Evolutionary conservation across 2,329 filamentous ascomycete species (phyloP), one percentile per base, ranked within the genome.

Genomic region (Phialemoniopsis sp.): DNA sequence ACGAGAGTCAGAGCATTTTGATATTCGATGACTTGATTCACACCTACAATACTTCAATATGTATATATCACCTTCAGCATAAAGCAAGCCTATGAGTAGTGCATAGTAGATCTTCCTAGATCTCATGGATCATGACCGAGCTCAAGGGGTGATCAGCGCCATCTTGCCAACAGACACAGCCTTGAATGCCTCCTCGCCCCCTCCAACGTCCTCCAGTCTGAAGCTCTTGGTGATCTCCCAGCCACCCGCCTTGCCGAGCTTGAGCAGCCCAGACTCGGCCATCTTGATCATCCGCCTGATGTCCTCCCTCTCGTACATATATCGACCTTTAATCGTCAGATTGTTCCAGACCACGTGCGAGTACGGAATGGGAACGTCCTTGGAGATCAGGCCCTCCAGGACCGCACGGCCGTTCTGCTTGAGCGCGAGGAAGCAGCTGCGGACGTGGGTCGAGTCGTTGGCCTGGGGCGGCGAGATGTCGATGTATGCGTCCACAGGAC

Each of bases 401-500:
- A 51, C 57, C 1, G 57, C 49, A 7, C 64, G 51, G 2, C 64
- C 67, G 19, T 58, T 57, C 29, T 51, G 52, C 44, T 52, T 49
- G 37, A 70, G 45, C 5, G 59, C 45, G 36, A 52, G 36, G 13
- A 69, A 55, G 1, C 53, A 56, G 31, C 56, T 58, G 21, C 55
- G 57, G 15, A 73, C 37, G 45, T 74, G 67, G 2, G 62, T 65
- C 2, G 62, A 64, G 2, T 59, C 46, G 1, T 46, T 43, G 0
- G 67, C 69, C 17, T 48, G 46, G 0, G 58, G 52, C 3, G 72
- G 71, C 8, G 67, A 64, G 15, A 75, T 56, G 47, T 77, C 72
- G 16, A 73, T 48, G 38, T 60, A 63, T 1, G 62, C 68, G 42
- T 76, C 70, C 18, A 66, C 51, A 2, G 48, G 36, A 1, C 54